Evolutionary conservation across 257 asterid genomes (phyloP), one percentile per base, ranked within the genome.

Genomic region (Solanum lycopersicoides): DNA sequence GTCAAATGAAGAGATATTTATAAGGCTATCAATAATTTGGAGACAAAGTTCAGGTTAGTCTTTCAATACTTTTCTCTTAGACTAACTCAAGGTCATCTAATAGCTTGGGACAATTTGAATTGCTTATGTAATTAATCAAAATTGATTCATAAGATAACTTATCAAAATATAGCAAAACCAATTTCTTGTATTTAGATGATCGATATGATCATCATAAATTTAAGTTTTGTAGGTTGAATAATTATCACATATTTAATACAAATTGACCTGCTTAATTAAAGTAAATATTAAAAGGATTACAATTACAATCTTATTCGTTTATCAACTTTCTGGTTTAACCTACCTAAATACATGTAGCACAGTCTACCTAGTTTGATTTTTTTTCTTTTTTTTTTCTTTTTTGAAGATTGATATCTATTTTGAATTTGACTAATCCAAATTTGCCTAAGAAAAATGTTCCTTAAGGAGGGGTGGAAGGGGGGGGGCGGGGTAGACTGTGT

Each of bases 1-100:
- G 20, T 47, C 59, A 47, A 47, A 3, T 47, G 14, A 0, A 47
- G 7, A 0, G 0, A 1, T 47, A 0, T 14, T 47, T 47, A 14
- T 47, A 14, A 14, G 8, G 0, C 20, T 47, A 2, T 47, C 20
- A 47, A 47, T 47, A 47, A 47, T 47, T 47, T 0, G 7, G 0
- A 2, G 0, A 0, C 3, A 47, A 47, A 28, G 30, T 28, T 28
- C 30, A 28, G 30, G 30, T 28, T 28, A 28, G 30, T 28, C 30
- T 28, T 28, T 12, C 2, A 15, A 0, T 50, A 15, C 21, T 50
- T 50, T 50, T 50, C 9, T 50, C 60, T 50, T 0, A 50, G 6
- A 9, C 68, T 8, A 21, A 23, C 25, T 59, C 68, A 21, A 59
- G 28, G 2, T 59, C 12, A 59, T 59, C 28, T 59, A 59, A 59